Percentiles rank a stretch among this genome's conserved stretches.
phyloP scores from a whole-genome alignment of 2,329 filamentous ascomycete genomes.

The Zymoseptoria tritici region DNA sequence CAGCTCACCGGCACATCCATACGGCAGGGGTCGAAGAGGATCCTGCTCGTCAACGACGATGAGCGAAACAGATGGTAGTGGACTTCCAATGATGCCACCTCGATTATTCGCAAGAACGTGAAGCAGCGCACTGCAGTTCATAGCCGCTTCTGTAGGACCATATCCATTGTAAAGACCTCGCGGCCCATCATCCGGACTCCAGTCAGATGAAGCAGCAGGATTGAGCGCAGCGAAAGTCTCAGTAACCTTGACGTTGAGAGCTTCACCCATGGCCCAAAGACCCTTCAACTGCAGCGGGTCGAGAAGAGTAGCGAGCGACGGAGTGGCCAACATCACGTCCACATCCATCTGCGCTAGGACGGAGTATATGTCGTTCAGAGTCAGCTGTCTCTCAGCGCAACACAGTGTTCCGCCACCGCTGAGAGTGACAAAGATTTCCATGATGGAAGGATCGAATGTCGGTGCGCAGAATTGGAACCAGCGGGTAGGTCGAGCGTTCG shows the following conservation, averaged over 20 bases:
- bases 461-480: slow-evolving; percentile 14
- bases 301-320: slow-evolving; percentile 12
- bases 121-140: slow-evolving; percentile 9
- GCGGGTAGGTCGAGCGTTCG: background rate
- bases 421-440: slow-evolving; percentile 18
- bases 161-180: slow-evolving; percentile 12
- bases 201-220: background rate
- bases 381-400: slow-evolving; percentile 7
- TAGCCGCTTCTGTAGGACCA: slow-evolving; percentile 13
- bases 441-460: slow-evolving; percentile 12
- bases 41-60: slow-evolving; percentile 1
- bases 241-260: slow-evolving; percentile 11
- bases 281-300: slow-evolving; percentile 7
- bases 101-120: slow-evolving; percentile 6
- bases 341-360: slow-evolving; percentile 9
- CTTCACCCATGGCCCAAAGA: slow-evolving; percentile 15
- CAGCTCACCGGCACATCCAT: slow-evolving; percentile 11
- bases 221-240: slow-evolving; percentile 10
- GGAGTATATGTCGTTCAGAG: slow-evolving; percentile 7
- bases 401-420: slow-evolving; percentile 15
- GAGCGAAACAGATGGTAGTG: slow-evolving; percentile 8
- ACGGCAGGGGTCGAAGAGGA: slow-evolving; percentile 3
- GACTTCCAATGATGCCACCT: slow-evolving; percentile 8
- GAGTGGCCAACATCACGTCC: slow-evolving; percentile 13
- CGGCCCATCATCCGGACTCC: slow-evolving; percentile 4